These are phyloP conservation scores for Ormosia emarginata DNA, from an alignment of 306 rosid genomes.

Conservation along the genomic window DNA sequence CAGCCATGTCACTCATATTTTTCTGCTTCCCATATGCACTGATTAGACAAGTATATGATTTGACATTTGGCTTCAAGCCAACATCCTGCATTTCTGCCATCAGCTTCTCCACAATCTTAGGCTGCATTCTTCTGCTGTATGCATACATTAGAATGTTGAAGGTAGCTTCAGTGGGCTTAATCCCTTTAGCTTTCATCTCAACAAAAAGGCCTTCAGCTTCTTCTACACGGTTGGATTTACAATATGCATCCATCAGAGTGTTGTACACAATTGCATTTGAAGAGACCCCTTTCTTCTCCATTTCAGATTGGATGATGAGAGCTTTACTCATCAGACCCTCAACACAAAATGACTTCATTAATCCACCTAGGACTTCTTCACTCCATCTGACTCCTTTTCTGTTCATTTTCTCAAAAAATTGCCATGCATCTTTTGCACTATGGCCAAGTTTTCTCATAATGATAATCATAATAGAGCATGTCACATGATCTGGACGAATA, in stretches of 20 bases:
- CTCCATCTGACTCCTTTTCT: slow-evolving; percentile 81
- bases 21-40: slow-evolving; percentile 84
- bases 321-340: slow-evolving; percentile 82
- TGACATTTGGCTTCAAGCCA: slow-evolving; percentile 73
- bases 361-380: slow-evolving; percentile 70
- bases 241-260: slow-evolving; percentile 69
- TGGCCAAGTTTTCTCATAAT: slow-evolving; percentile 71
- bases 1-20: slow-evolving; percentile 80
- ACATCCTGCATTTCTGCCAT: slow-evolving; percentile 72
- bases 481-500: slow-evolving; percentile 72
- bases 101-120: slow-evolving; percentile 74
- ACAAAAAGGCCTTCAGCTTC: slow-evolving; percentile 88
- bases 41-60: slow-evolving; percentile 75
- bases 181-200: slow-evolving; percentile 77
- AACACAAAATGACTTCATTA: slow-evolving; percentile 71
- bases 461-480: slow-evolving; percentile 70
- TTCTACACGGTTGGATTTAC: slow-evolving; percentile 66
- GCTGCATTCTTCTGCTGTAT: slow-evolving; percentile 81
- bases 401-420: slow-evolving; percentile 85
- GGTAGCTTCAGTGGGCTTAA: slow-evolving; percentile 63
- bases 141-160: slow-evolving; percentile 79
- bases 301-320: slow-evolving; percentile 71
- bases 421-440: slow-evolving; percentile 80
- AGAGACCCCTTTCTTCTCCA: slow-evolving; percentile 68
- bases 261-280: slow-evolving; percentile 70